Evolutionary conservation across 1,139 yeast genomes (phyloP), one percentile per base, ranked within the genome.

Genomic region (Arxiozyma heterogenica): DNA sequence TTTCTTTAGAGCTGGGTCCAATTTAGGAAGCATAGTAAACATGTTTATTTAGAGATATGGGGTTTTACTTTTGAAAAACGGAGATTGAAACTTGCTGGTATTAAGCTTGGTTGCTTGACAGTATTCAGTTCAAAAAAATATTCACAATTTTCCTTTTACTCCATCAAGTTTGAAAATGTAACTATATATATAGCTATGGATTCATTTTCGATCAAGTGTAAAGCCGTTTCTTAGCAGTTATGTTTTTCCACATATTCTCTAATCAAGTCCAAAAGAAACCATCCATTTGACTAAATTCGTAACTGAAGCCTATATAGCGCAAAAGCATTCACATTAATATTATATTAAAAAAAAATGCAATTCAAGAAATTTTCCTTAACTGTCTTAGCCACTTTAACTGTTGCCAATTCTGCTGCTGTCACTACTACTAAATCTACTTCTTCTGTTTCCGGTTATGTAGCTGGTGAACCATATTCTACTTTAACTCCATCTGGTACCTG

Each of bases 371-470:
- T 61, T 54, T 57, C 63, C 52, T 52, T 59, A 42, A 55, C 61
- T 22, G 54, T 70, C 49, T 56, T 65, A 50, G 68, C 71, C 51
- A 62, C 71, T 49, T 60, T 65, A 49, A 58, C 64, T 50, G 60
- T 64, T 21, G 61, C 54, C 27, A 56, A 67, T 38, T 63, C 66
- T 52, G 67, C 73, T 53, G 71, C 75, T 52, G 61, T 71, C 63
- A 70, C 74, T 22, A 58, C 63, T 23, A 62, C 65, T 38, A 63
- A 73, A 41, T 66, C 65, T 58, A 64, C 66, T 52, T 59, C 70
- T 51, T 74, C 71, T 62, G 63, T 73, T 43, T 75, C 81, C 43
- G 77, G 75, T 64, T 76, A 75, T 68, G 58, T 76, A 55, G 34
- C 54, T 21, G 60, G 65, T 57, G 56, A 61, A 47, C 62, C 71